Evolutionary conservation across 345 rosid genomes (phyloP), one percentile per base, ranked within the genome.

Genomic region (Salix exigua): DNA sequence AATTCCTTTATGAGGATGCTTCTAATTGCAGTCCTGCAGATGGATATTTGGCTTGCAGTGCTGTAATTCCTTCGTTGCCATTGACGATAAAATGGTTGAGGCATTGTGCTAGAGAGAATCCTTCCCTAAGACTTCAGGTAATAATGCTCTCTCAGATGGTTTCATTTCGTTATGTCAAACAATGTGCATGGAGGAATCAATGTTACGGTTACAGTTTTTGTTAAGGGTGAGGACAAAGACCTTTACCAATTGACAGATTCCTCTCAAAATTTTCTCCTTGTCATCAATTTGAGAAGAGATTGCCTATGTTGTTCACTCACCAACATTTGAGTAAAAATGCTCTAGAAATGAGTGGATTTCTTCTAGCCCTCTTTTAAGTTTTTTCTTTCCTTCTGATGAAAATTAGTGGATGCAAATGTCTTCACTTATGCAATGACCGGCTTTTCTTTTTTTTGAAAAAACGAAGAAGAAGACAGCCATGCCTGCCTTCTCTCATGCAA

Each of bases 61-160:
- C 87, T 0, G 94, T 92, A 17, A 83, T 92, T 78, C 88, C 97
- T 74, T 88, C 97, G 14, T 80, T 92, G 77, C 97, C 94, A 33
- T 65, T 86, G 88, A 83, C 97, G 61, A 90, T 92, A 70, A 89
- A 89, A 75, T 90, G 97, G 97, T 55, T 88, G 76, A 88, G 90
- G 82, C 88, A 87, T 77, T 88, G 93, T 48, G 93, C 85, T 38
- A 80, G 81, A 77, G 80, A 86, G 68, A 92, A 92, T 71, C 97
- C 93, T 67, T 86, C 91, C 2, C 53, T 90, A n/a, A 79, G 86
- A 71, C 77, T 92, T 78, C 91, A 92, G 93, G 97, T 90, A 81
- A 79, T 53, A 28, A 19, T 7, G 35, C 14, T 21, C 30, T 66
- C 46, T 46, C 14, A 4, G 17, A 38, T 46, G 17, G 62, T 19